Conservation (phyloP, 2,329 filamentous ascomycete genomes). For the Aspergillus awamori region DNA sequence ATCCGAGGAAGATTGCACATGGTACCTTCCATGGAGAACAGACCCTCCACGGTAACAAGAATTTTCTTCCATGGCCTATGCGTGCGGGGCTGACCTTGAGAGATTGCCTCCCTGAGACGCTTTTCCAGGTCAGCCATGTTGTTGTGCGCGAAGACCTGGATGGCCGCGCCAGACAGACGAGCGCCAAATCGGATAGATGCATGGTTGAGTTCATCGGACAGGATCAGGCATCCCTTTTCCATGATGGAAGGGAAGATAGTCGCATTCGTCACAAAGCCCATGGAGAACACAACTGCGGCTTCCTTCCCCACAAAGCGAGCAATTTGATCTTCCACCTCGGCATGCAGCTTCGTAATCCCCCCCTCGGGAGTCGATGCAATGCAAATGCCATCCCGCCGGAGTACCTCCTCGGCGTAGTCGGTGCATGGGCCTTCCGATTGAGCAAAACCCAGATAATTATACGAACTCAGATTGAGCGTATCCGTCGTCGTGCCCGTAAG, state of each 20-base stretch:
- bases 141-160: conserved; percentile 94
- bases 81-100: conserved; percentile 90
- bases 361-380: conserved; percentile 74
- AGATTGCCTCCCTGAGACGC: conserved; percentile 83
- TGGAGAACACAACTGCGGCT: conserved; percentile 90
- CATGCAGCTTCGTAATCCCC: conserved; percentile 78
- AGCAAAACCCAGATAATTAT: conserved; percentile 96
- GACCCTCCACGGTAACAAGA: conserved; percentile 85
- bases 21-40: conserved; percentile 98
- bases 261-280: conserved; percentile 97
- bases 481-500: conserved; percentile 84
- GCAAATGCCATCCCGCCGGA: conserved; percentile 80
- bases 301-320: conserved; percentile 90
- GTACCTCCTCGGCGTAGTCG: conserved; percentile 80
- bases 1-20: conserved; percentile 92
- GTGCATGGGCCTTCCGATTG: conserved; percentile 94
- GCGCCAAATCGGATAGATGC: conserved; percentile 92
- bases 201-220: conserved; percentile 95
- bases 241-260: conserved; percentile 87
- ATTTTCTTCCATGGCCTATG: conserved; percentile 99
- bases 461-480: conserved; percentile 95
- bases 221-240: conserved; percentile 85
- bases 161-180: conserved; percentile 86
- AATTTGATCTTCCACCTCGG: conserved; percentile 84
- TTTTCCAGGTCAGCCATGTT: conserved; percentile 84